Evolutionary conservation across 768 basidiomycete genomes (phyloP).

Genomic region (Pisolithus orientalis): DNA sequence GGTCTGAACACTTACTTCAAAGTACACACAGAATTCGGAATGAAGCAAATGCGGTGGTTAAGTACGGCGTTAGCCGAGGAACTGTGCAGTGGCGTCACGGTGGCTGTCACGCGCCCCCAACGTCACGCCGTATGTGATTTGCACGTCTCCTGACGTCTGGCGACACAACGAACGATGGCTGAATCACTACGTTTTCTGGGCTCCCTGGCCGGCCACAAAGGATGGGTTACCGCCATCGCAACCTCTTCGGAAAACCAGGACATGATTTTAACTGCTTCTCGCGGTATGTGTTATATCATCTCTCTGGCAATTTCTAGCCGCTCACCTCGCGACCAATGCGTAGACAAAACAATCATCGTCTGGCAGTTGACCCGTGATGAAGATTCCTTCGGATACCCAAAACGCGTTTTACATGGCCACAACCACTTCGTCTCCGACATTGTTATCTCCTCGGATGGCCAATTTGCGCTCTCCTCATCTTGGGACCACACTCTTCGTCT

Average conservation of each 20-base stretch:
- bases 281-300: constrained; percentile 52
- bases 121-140: constrained; percentile 24
- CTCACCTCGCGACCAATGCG: constrained; percentile 16
- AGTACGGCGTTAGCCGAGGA: constrained; percentile 29
- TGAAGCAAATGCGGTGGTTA: neutral
- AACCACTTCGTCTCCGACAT: constrained; percentile 99
- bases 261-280: constrained; percentile 96
- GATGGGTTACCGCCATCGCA: constrained; percentile 98
- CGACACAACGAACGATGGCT: constrained; percentile 45
- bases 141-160: constrained; percentile 18
- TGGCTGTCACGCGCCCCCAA: constrained; percentile 44
- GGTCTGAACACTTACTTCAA: constrained; percentile 10
- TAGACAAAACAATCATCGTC: constrained; percentile 99
- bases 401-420: constrained; percentile 96
- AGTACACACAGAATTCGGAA: neutral
- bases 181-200: constrained; percentile 90
- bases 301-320: neutral
- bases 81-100: constrained; percentile 60
- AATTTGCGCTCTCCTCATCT: constrained; percentile 97
- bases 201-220: constrained; percentile 87
- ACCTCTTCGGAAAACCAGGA: constrained; percentile 98
- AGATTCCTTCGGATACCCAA: constrained; percentile 90
- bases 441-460: constrained; percentile 98
- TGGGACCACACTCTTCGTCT: constrained; percentile 99
- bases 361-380: constrained; percentile 97